Conservation (phyloP, 352 stramenopile species). For the Globisporangium lucens region DNA sequence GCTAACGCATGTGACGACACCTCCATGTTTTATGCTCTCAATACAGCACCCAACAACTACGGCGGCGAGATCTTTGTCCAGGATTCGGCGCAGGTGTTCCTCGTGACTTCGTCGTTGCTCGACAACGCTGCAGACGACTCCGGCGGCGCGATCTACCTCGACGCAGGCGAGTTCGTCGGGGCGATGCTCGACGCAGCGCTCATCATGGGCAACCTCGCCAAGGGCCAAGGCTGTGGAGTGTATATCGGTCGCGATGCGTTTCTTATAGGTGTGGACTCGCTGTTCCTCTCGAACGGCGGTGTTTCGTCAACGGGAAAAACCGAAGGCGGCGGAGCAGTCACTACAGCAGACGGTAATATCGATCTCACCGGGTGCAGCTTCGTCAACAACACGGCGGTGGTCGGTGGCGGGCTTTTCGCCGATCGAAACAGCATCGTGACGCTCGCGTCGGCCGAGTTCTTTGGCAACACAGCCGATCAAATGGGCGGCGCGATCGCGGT, state of each 20-base stretch:
- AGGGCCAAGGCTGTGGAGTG: slow-evolving; percentile 44
- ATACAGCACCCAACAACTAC: slow-evolving; percentile 40
- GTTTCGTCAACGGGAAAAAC: slow-evolving; percentile 50
- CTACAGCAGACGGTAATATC: slow-evolving; percentile 34
- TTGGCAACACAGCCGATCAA: slow-evolving; percentile 43
- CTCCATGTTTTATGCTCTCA: not conserved
- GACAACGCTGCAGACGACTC: slow-evolving; percentile 59
- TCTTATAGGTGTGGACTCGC: slow-evolving; percentile 19
- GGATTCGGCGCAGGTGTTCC: slow-evolving; percentile 21
- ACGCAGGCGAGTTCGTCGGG: slow-evolving; percentile 41
- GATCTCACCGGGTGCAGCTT: slow-evolving; percentile 31
- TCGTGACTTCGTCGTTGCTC: slow-evolving; percentile 26
- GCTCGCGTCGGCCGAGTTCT: slow-evolving; percentile 29
- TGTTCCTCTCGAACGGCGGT: slow-evolving; percentile 40
- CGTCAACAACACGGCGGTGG: slow-evolving; percentile 45
- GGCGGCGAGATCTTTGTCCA: slow-evolving; percentile 53
- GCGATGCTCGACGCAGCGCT: slow-evolving; percentile 26
- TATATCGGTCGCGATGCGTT: slow-evolving; percentile 51
- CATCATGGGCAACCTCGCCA: slow-evolving; percentile 37
- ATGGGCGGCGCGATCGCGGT: slow-evolving; percentile 38
- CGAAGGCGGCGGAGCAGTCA: slow-evolving; percentile 51
- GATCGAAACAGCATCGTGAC: slow-evolving; percentile 29
- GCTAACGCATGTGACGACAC: not conserved
- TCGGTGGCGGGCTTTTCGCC: slow-evolving; percentile 39
- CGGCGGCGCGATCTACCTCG: slow-evolving; percentile 50